A percentile compares a stretch with the other conserved stretches of the same genome.
These are phyloP conservation scores for Mycena latifolia DNA, from an alignment of 768 basidiomycete genomes.

Conservation along the genomic window DNA sequence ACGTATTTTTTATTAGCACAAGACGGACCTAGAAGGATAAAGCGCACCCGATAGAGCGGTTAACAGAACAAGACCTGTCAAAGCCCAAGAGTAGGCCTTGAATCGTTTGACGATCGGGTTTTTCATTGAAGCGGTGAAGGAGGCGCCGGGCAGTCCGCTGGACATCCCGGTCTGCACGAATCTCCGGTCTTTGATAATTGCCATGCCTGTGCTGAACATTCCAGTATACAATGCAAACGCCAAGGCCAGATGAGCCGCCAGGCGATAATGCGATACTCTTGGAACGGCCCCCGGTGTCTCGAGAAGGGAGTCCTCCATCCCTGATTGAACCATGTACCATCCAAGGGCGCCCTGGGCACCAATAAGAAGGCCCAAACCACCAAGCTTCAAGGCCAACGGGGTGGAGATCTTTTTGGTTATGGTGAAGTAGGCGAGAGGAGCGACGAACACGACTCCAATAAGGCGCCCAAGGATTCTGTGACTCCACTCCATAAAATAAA, in stretches of 20 bases:
- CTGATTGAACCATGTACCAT: constrained; percentile 99
- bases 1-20: constrained; percentile 1
- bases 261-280: constrained; percentile 95
- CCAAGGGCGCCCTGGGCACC: constrained; percentile 94
- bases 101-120: constrained; percentile 71
- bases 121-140: constrained; percentile 62
- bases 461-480: constrained; percentile 94
- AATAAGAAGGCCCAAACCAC: constrained; percentile 82
- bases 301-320: constrained; percentile 86
- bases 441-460: constrained; percentile 85
- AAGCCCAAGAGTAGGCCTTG: constrained; percentile 64
- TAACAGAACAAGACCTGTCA: constrained; percentile 86
- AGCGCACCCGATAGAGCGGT: constrained; percentile 91
- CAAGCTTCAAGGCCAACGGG: constrained; percentile 71
- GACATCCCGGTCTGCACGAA: constrained; percentile 69
- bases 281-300: constrained; percentile 88
- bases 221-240: constrained; percentile 93
- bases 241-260: constrained; percentile 94
- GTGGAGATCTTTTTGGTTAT: constrained; percentile 76
- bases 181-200: constrained; percentile 83
- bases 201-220: constrained; percentile 88
- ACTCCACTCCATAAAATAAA: constrained; percentile 99
- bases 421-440: constrained; percentile 87
- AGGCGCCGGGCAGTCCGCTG: constrained; percentile 62
- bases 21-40: constrained; percentile 1